Percentiles rank a stretch among this genome's conserved stretches.
Evolutionary conservation across 192 early-diverging fungal species (phyloP).

Genomic region (Geranomyces variabilis): DNA sequence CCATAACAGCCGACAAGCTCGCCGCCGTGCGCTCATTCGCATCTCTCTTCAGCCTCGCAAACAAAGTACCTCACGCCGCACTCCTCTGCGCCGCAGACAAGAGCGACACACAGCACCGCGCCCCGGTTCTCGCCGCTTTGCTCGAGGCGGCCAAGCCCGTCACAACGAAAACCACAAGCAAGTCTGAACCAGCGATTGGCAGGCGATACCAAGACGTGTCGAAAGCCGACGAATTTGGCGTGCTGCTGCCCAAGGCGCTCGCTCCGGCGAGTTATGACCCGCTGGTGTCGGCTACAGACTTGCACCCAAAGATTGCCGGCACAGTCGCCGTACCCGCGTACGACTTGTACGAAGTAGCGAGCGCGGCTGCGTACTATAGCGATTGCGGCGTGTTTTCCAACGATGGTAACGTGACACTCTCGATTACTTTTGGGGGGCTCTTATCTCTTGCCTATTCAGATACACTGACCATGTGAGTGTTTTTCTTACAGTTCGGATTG

Average conservation of each 20-base stretch:
- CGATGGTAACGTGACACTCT: too few species aligned
- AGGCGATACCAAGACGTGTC: slow-evolving; percentile 19
- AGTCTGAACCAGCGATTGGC: background rate
- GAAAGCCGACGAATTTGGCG: slow-evolving; percentile 12
- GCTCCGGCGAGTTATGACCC: slow-evolving; percentile 29
- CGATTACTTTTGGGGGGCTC: background rate
- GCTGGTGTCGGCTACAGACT: background rate
- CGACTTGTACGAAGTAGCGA: slow-evolving; percentile 16
- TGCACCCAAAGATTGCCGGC: slow-evolving; percentile 1
- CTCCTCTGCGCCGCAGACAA: slow-evolving; percentile 21
- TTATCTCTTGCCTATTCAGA: background rate
- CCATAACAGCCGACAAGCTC: slow-evolving; percentile 20
- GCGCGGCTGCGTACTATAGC: slow-evolving; percentile 17
- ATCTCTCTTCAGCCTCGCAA: slow-evolving; percentile 7
- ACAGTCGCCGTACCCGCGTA: slow-evolving; percentile 2
- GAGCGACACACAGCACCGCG: slow-evolving; percentile 19
- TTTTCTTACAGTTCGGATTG: slow-evolving; percentile 10
- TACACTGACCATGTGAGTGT: too few species aligned
- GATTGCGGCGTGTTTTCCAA: background rate
- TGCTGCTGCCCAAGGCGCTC: slow-evolving; percentile 9
- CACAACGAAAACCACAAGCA: background rate
- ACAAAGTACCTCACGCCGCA: background rate
- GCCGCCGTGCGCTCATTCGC: background rate
- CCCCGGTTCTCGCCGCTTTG: slow-evolving; percentile 17
- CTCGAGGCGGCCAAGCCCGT: slow-evolving; percentile 4